Conservation (phyloP, 1,139 yeast species). For the Cylindricascospora bacillispora region DNA sequence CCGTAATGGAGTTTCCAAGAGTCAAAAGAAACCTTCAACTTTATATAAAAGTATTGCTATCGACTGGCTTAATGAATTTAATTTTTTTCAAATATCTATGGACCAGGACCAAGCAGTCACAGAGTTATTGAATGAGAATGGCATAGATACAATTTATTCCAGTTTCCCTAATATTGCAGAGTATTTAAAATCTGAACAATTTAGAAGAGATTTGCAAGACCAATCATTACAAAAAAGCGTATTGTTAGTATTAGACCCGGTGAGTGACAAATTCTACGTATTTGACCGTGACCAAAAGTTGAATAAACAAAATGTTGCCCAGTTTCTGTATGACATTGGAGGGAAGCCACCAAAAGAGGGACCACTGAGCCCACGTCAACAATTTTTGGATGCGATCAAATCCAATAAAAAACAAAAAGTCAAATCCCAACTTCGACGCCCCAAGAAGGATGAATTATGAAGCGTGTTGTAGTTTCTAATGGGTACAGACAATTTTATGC, state of each 20-base stretch:
- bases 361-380: conserved; percentile 19
- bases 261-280: conserved; percentile 10
- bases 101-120: no score
- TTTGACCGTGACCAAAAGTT: conserved; percentile 10
- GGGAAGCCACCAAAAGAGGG: conserved; percentile 19
- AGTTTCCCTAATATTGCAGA: conserved; percentile 12
- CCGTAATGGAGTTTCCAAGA: no score
- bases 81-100: conserved; percentile 27
- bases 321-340: conserved; percentile 10
- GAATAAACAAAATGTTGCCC: conserved; percentile 11
- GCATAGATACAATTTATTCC: conserved; percentile 3
- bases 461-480: no score
- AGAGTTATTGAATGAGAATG: conserved; percentile 10
- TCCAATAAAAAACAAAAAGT: conserved; percentile 6
- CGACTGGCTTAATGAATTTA: conserved; percentile 45
- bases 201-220: neutral
- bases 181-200: conserved; percentile 3
- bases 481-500: no score
- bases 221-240: conserved; percentile 5
- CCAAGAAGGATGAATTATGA: conserved; percentile 7
- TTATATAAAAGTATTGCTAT: conserved; percentile 64
- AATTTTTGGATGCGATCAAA: conserved; percentile 10
- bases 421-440: no score
- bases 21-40: conserved; percentile 42
- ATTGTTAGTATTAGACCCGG: conserved; percentile 15